phyloP scores from a whole-genome alignment of 768 basidiomycete genomes.

The Phlebiopsis flavidoalba region DNA sequence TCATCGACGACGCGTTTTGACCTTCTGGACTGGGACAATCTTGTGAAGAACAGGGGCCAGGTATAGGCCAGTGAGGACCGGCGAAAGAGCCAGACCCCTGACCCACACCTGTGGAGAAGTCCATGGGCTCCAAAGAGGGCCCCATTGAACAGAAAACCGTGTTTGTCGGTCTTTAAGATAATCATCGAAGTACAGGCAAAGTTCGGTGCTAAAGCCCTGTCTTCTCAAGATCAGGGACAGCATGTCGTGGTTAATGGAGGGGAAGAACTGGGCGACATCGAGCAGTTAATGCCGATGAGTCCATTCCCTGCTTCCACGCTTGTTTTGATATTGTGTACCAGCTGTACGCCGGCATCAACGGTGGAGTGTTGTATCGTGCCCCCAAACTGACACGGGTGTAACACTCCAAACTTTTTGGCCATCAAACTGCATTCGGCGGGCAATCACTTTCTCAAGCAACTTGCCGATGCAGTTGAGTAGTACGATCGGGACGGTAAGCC shows the following conservation, averaged over 20 bases:
- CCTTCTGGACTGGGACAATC: not conserved
- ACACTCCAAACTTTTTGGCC: conserved; percentile 8
- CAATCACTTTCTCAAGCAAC: conserved; percentile 17
- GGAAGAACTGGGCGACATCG: conserved; percentile 20
- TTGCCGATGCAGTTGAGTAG: conserved; percentile 23
- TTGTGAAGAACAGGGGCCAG: conserved; percentile 10
- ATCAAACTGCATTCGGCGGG: conserved; percentile 15
- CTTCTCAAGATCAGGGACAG: not conserved
- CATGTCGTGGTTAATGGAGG: conserved; percentile 10
- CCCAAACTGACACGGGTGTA: conserved; percentile 19
- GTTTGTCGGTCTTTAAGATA: conserved; percentile 5
- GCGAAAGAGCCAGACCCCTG: conserved; percentile 17
- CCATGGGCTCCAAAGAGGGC: not conserved
- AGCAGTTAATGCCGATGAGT: conserved; percentile 13
- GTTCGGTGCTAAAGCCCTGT: conserved; percentile 8
- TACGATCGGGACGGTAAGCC: conserved; percentile 23
- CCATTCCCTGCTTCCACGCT: not conserved
- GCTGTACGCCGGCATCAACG: conserved; percentile 11
- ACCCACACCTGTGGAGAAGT: conserved; percentile 5
- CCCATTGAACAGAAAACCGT: conserved; percentile 6
- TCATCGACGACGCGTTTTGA: not conserved
- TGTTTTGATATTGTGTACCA: conserved; percentile 13
- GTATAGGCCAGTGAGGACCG: conserved; percentile 10
- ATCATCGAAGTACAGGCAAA: conserved; percentile 6
- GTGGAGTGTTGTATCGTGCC: conserved; percentile 15